phyloP scores from a whole-genome alignment of 306 rosid genomes.

The Malus sylvestris region DNA sequence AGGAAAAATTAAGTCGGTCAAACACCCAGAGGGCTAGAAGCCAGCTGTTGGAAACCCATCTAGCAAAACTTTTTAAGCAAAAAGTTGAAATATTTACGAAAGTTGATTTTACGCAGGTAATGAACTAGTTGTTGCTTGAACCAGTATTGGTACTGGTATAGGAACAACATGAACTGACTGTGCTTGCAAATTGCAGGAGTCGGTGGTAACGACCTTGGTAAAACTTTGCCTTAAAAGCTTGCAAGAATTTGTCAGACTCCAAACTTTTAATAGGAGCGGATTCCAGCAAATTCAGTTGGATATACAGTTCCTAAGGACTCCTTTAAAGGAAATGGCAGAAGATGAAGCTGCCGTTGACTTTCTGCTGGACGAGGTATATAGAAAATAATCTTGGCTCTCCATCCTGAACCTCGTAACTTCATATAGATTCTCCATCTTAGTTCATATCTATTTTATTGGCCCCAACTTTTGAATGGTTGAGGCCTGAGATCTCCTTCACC shows the following conservation, averaged over 20 bases:
- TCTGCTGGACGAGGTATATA: conserved; percentile 81
- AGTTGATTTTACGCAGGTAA: conserved; percentile 90
- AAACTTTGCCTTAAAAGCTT: conserved; percentile 84
- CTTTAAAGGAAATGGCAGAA: conserved; percentile 67
- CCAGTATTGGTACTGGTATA: neutral
- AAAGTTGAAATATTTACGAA: conserved; percentile 93
- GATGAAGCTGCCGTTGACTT: conserved; percentile 89
- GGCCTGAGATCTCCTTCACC: neutral
- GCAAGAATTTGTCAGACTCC: conserved; percentile 83
- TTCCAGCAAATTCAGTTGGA: conserved; percentile 96
- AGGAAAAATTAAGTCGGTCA: conserved; percentile 69
- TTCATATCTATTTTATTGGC: neutral
- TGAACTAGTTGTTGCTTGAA: conserved; percentile 14
- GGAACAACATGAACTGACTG: conserved; percentile 19
- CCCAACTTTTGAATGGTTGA: neutral
- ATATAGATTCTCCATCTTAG: neutral
- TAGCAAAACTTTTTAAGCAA: conserved; percentile 85
- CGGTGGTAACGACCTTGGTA: conserved; percentile 70
- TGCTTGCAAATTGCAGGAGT: conserved; percentile 54
- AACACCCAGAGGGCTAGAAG: conserved; percentile 83
- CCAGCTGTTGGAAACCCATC: conserved; percentile 94
- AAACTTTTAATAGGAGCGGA: conserved; percentile 87
- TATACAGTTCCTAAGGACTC: conserved; percentile 72
- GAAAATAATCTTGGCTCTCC: neutral
- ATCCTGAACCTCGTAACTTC: neutral